Conservation (phyloP, 441 rosid genomes). For the Euphorbia schlechtendalii region DNA sequence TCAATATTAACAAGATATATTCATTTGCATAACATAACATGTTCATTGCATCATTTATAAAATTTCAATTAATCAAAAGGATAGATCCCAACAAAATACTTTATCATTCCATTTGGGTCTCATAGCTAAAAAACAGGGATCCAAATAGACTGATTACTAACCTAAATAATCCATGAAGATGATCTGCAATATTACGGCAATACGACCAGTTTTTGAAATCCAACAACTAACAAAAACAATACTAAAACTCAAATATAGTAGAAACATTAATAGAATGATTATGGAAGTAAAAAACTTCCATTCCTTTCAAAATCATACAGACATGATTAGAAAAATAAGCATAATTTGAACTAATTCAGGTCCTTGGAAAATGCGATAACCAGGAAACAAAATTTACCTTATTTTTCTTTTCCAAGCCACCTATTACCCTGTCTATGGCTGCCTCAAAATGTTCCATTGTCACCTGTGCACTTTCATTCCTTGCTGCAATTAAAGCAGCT, state of each 20-base stretch:
- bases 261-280: background rate
- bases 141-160: background rate
- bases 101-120: too few relatives aligned
- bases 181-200: background rate
- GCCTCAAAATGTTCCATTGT: slow-evolving; percentile 61
- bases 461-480: slow-evolving; percentile 39
- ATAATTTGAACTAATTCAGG: background rate
- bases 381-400: slow-evolving; percentile 31
- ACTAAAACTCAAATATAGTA: background rate
- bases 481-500: slow-evolving; percentile 64
- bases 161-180: background rate
- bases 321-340: background rate
- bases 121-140: too few relatives aligned
- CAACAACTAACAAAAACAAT: too few relatives aligned
- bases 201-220: background rate
- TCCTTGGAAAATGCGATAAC: background rate
- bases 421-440: slow-evolving; percentile 61
- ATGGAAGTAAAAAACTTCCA: background rate
- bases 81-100: background rate
- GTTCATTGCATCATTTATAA: too few relatives aligned
- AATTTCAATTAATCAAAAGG: too few relatives aligned
- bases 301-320: background rate
- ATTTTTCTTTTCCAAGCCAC: slow-evolving; percentile 70
- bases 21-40: background rate
- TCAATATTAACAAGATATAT: too few relatives aligned